Evolutionary conservation across 345 rosid genomes (phyloP), one percentile per base, ranked within the genome.

Genomic region (Lepidium didymum): DNA sequence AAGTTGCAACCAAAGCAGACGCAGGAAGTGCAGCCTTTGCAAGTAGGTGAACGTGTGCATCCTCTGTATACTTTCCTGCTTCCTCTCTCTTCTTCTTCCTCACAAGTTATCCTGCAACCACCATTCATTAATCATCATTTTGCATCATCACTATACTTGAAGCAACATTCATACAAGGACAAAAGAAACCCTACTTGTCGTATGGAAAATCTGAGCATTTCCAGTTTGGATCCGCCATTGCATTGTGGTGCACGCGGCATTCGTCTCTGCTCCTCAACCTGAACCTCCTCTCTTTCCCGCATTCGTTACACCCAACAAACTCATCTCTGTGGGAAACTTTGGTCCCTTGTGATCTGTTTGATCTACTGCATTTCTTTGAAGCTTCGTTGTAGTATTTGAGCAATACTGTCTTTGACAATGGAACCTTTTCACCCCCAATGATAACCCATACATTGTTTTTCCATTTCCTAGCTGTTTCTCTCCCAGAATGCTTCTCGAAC

Each of bases 391-490:
- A 87, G 86, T 89, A 91, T 64, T 85, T 91, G 72, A 95, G 93
- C 83, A 95, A 76, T 25, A 79, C 88, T 3, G 99, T 94, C 84
- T 94, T 94, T 38, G 88, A 85, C 81, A 94, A 65, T 13, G 99
- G 85, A 72, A 91, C 91, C 85, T 94, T 94, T 83, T 89, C 93
- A 10, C 99, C 97, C 8, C 83, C 84, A 42, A 79, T 81, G 64
- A 94, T 94, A 51, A 91, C 90, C 99, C 99, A 94, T 7, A 94
- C 85, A 83, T 94, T 94, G 77, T 94, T 94, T 80, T 94, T 94
- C 99, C 99, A 94, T 73, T 91, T 94, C 64, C 93, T 85, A 74
- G 99, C 96, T 0, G 97, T 91, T 86, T 91, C 99, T 80, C 99
- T 87, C 43, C 99, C 99, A 64, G 99, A 91, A 78, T 94, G 99